These are phyloP conservation scores for Aspergillus fructus DNA, from an alignment of 2,329 filamentous ascomycete genomes.

Conservation along the genomic window DNA sequence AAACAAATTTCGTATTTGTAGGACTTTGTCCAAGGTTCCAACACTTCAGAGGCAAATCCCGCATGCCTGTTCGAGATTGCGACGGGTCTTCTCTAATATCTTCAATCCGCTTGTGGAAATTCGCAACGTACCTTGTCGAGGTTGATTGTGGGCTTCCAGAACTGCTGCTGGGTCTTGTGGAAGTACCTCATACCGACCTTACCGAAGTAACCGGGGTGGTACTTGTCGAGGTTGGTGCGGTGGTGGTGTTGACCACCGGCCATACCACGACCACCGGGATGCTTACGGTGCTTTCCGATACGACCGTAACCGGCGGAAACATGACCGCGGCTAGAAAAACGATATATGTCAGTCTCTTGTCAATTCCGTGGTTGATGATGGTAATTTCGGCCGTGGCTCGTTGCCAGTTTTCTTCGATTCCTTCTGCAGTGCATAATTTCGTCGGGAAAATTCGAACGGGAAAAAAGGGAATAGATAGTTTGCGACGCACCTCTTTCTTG, in stretches of 20 bases:
- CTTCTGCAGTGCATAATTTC: background rate
- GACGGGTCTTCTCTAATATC: background rate
- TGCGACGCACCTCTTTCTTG: constrained; percentile 49
- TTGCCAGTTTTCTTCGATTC: background rate
- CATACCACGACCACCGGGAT: constrained; percentile 75
- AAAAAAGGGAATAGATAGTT: constrained; percentile 21
- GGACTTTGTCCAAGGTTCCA: background rate
- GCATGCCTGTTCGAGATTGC: background rate
- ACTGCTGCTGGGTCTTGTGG: constrained; percentile 93
- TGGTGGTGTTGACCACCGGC: constrained; percentile 99
- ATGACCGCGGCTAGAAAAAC: constrained; percentile 75
- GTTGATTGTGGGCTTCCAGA: constrained; percentile 99
- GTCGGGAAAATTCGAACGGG: constrained; percentile 8
- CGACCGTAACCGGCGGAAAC: constrained; percentile 98
- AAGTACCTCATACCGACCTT: constrained; percentile 96
- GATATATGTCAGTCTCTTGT: constrained; percentile 16
- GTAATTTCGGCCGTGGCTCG: background rate
- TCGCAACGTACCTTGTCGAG: constrained; percentile 81
- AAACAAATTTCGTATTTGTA: constrained; percentile 16
- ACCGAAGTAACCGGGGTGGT: constrained; percentile 99
- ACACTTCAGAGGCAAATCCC: background rate
- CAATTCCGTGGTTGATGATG: background rate
- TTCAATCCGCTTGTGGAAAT: constrained; percentile 5
- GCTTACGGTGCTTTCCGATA: constrained; percentile 98
- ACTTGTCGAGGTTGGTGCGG: constrained; percentile 88